Evolutionary conservation across 305 asterid species (phyloP), one percentile per base, ranked within the genome.

Genomic region (Coffea humblotiana): DNA sequence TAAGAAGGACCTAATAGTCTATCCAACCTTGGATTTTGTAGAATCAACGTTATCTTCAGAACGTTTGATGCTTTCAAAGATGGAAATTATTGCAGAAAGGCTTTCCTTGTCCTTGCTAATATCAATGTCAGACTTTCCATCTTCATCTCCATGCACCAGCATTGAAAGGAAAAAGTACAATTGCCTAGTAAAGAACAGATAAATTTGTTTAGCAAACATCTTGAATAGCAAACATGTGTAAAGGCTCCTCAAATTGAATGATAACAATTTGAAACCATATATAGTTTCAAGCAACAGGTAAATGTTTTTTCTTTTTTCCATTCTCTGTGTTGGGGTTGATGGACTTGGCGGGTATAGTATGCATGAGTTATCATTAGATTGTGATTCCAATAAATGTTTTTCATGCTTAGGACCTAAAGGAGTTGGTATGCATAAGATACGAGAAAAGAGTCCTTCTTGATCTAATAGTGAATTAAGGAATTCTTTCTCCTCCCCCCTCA

Each of bases 71-170:
- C 90, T 84, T 80, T 78, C 89, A 83, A 96, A 91, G 75, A 90
- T 87, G 21, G 98, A 90, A 80, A 85, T 74, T 79, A 94, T 78
- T 64, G 87, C 78, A 27, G 92, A 88, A 79, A 90, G 78, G 75
- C 88, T 90, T 78, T 92, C 98, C 89, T 89, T 91, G 81, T 93
- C 94, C 88, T 86, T 95, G 90, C 84, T 89, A 79, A 75, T 76
- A 84, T 74, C 82, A 85, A 75, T 84, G 83, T 91, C 94, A 78
- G 94, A 84, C 86, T 93, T 93, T 32, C 92, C 90, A 67, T 92
- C 98, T 82, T 88, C 96, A 78, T 92, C 94, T 77, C 90, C 96
- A 76, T 88, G 92, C 87, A 92, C 87, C 88, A 96, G 91, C 99
- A 91, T 91, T 72, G 99, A 93, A 79, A 96, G 91, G 88, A 96